Evolutionary conservation across 768 basidiomycete genomes (phyloP).

Genomic region (Termitomyces sp.): DNA sequence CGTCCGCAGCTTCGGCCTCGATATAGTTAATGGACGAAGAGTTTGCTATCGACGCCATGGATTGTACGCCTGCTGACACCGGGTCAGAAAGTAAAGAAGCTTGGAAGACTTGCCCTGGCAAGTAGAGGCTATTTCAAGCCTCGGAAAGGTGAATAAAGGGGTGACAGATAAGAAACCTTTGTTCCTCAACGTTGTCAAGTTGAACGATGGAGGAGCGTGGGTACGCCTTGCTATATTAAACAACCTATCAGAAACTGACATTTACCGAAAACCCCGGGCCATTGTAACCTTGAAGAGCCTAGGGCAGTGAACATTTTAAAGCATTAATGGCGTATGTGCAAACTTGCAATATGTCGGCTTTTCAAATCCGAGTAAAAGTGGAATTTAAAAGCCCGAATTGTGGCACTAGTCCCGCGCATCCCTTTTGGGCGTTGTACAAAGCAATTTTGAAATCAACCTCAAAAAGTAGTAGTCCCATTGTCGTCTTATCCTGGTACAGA

Average conservation of each 20-base stretch:
- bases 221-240: slow-evolving; percentile 3
- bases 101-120: slow-evolving; percentile 36
- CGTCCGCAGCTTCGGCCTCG: slow-evolving; percentile 17
- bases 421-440: not conserved
- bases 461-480: too few relatives aligned
- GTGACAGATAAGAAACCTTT: slow-evolving; percentile 1
- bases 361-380: not conserved
- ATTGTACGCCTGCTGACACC: slow-evolving; percentile 14
- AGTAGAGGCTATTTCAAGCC: slow-evolving; percentile 15
- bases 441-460: not conserved
- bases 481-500: too few relatives aligned
- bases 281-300: not conserved
- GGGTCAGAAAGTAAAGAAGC: slow-evolving; percentile 16
- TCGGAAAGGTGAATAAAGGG: slow-evolving; percentile 10
- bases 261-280: not conserved
- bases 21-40: slow-evolving; percentile 12
- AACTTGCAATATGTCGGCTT: not conserved
- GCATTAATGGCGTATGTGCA: not conserved
- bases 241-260: not conserved
- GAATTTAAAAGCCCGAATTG: not conserved
- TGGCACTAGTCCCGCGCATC: too few relatives aligned
- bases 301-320: not conserved
- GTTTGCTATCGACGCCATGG: slow-evolving; percentile 22
- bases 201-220: slow-evolving; percentile 11
- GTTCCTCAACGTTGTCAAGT: slow-evolving; percentile 10